Base-by-base conservation (phyloP, 1,139 yeast species). In the Magnusiomyces magnusii region DNA sequence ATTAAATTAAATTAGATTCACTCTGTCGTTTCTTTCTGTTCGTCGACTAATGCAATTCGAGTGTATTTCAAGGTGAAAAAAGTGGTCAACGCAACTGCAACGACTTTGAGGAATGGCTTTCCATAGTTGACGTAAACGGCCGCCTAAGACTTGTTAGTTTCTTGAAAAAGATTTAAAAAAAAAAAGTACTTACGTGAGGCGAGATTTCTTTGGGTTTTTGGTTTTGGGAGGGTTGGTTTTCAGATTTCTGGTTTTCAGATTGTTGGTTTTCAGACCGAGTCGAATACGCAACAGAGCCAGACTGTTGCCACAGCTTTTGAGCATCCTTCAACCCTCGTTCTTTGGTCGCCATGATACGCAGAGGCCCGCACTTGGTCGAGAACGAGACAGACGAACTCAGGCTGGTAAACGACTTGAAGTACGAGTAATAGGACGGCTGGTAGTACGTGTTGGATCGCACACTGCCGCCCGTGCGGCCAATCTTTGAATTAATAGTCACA, bases 81-180 rank as follows among this genome's bases (percentile, higher is more conserved):
- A 7, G 58, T 55, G 3, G 51, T 49, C 44, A 59, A 36, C 5
- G 61, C 57, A 25, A 57, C 19, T 13, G 56, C 58, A 9, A 59
- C 51, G 1, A 59, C 57, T 23, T 59, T 59, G 23, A 55, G 15
- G 47, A 53, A 59, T 1, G 61, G 57, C 2, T 53, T n/a, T 21
- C 58, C 60, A 50, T 55, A 57, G 23, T 50, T 53, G 19, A 51
- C 52, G 49, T 59, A 59, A 57, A 59, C 47, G 9, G 61, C 61
- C 47, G 54, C 53, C 61, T 58, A 31, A 9, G 36, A 9, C 10
- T 31, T 31, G 36, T 9, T 31, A 9, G 36, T 31, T 31, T 7
- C 13, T 9, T 31, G 36, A 31, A 13, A 31, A 13, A 31, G 13
- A 9, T 31, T 9, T 13, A 13, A 31, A 13, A 31, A 13, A 31